Evolutionary conservation across 108 stramenopile genomes (phyloP).

Genomic region (Cyclotella sp.): DNA sequence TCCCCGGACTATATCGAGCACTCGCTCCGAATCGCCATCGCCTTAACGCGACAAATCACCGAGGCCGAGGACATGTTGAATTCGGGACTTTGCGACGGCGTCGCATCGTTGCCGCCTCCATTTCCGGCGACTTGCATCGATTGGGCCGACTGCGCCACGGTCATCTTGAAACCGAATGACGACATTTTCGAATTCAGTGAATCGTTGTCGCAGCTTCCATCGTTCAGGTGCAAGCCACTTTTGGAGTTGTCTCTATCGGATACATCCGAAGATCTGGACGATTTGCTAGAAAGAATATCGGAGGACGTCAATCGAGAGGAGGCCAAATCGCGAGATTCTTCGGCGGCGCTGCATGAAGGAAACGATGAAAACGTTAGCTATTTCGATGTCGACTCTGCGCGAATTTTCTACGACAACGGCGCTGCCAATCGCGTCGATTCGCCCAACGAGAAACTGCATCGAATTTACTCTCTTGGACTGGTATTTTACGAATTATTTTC

Average conservation of each 20-base stretch:
- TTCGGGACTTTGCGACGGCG: background rate
- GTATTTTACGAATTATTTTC: conserved; percentile 2
- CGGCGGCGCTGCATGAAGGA: background rate
- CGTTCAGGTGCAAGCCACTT: no score
- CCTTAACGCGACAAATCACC: background rate
- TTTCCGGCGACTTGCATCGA: conserved; percentile 8
- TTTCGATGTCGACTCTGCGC: no score
- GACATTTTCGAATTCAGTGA: background rate
- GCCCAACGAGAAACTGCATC: background rate
- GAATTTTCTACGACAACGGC: no score
- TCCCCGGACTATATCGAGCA: background rate
- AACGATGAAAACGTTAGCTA: background rate
- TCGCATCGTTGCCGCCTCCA: background rate
- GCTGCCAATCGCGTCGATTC: background rate
- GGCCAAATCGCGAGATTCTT: background rate
- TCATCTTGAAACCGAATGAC: background rate
- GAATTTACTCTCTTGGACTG: conserved; percentile 7
- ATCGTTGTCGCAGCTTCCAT: no score
- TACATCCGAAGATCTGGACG: no score
- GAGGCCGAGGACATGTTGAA: background rate
- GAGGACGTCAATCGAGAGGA: no score
- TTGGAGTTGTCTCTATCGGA: no score
- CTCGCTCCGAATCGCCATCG: conserved; percentile 1
- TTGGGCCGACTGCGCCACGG: conserved; percentile 1
- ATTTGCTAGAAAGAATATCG: no score